phyloP scores from a whole-genome alignment of 352 stramenopile genomes.

The Phytophthora hybrid region DNA sequence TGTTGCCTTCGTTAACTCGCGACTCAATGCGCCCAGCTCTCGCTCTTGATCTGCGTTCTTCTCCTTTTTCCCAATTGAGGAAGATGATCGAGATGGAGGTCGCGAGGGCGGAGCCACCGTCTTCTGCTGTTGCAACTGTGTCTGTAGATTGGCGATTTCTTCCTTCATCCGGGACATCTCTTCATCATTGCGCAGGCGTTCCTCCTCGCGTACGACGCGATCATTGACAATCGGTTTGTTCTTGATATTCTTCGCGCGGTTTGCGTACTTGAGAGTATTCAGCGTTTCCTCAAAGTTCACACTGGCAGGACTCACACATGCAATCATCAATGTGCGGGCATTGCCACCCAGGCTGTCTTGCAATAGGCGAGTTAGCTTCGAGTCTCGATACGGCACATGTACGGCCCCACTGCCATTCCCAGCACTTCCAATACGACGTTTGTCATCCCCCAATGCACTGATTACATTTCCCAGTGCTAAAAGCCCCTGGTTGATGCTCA shows the following conservation, averaged over 20 bases:
- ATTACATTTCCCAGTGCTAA: slow-evolving; percentile 97
- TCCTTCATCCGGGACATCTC: slow-evolving; percentile 80
- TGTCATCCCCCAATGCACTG: slow-evolving; percentile 92
- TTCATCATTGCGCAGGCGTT: slow-evolving; percentile 60
- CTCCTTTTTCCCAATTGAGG: slow-evolving; percentile 18
- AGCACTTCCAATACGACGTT: slow-evolving; percentile 58
- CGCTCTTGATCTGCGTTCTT: slow-evolving; percentile 11
- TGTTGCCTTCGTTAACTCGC: slow-evolving; percentile 47
- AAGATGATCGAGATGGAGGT: slow-evolving; percentile 17
- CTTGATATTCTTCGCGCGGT: slow-evolving; percentile 99
- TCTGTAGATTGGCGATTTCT: slow-evolving; percentile 80
- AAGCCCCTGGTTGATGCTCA: slow-evolving; percentile 97
- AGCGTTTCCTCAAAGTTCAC: slow-evolving; percentile 96
- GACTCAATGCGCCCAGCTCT: slow-evolving; percentile 24
- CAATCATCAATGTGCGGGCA: slow-evolving; percentile 93
- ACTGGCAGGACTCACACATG: slow-evolving; percentile 79
- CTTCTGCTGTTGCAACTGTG: slow-evolving; percentile 64
- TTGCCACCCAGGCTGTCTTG: slow-evolving; percentile 91
- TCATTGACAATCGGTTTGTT: slow-evolving; percentile 98
- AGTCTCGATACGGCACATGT: slow-evolving; percentile 93
- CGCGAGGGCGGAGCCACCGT: slow-evolving; percentile 30
- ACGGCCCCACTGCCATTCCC: slow-evolving; percentile 40
- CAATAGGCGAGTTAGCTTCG: slow-evolving; percentile 90
- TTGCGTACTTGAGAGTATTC: slow-evolving; percentile 98
- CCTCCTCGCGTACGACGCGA: slow-evolving; percentile 52